These are phyloP conservation scores for Zostera marina DNA, from an alignment of 116 monocot genomes.

Conservation along the genomic window DNA sequence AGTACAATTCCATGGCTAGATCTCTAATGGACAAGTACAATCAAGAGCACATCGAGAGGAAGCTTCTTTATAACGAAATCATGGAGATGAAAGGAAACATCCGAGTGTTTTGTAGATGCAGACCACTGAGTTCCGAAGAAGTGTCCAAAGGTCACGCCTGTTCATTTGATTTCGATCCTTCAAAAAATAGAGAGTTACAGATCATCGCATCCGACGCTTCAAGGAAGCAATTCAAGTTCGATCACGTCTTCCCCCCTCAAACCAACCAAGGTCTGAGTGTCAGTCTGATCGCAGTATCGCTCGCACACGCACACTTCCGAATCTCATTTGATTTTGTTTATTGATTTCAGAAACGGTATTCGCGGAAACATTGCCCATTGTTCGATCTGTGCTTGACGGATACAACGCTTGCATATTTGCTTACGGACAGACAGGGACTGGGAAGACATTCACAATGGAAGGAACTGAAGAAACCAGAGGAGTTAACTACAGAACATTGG, in stretches of 20 bases:
- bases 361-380: slow-evolving; percentile 58
- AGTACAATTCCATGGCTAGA: slow-evolving; percentile 5
- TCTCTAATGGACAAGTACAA: slow-evolving; percentile 28
- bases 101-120: slow-evolving; percentile 83
- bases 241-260: slow-evolving; percentile 72
- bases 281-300: neutral
- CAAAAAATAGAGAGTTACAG: slow-evolving; percentile 57
- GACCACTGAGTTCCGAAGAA: slow-evolving; percentile 69
- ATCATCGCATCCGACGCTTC: slow-evolving; percentile 46
- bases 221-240: slow-evolving; percentile 74
- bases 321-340: neutral
- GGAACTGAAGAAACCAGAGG: slow-evolving; percentile 76
- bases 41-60: slow-evolving; percentile 43
- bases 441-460: slow-evolving; percentile 98
- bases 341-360: slow-evolving; percentile 50
- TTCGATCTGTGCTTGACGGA: slow-evolving; percentile 79
- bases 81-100: slow-evolving; percentile 88
- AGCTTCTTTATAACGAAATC: slow-evolving; percentile 70
- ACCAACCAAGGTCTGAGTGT: slow-evolving; percentile 43
- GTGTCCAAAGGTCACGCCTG: slow-evolving; percentile 38
- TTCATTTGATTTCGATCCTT: slow-evolving; percentile 48
- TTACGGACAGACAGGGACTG: slow-evolving; percentile 94
- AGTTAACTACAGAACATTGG: slow-evolving; percentile 78
- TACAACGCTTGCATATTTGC: slow-evolving; percentile 95
- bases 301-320: neutral